Conservation (phyloP, 176 grass and related monocot species). For the Tillandsia leiboldiana region DNA sequence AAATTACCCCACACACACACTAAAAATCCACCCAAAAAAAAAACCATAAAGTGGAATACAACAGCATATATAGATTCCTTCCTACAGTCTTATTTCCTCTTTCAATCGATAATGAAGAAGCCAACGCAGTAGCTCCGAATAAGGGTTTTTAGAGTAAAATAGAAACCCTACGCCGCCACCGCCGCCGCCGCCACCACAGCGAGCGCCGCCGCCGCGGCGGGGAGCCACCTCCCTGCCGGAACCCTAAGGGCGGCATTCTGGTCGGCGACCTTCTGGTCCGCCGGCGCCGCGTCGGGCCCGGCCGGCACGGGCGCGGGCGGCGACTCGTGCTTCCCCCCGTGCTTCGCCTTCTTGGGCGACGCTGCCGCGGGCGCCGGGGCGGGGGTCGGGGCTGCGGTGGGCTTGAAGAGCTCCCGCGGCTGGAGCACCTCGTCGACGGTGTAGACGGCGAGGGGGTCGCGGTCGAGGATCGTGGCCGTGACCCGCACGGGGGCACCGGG, state of each 20-base stretch:
- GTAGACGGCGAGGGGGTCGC: conserved; percentile 54
- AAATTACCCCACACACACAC: not conserved
- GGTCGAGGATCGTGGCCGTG: conserved; percentile 34
- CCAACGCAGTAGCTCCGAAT: not conserved
- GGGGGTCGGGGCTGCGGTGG: conserved; percentile 21
- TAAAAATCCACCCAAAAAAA: not conserved
- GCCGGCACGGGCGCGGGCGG: conserved; percentile 43
- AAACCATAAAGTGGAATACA: not conserved
- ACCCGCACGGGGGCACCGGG: conserved; percentile 25
- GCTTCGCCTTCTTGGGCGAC: conserved; percentile 30
- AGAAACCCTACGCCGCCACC: conserved; percentile 6
- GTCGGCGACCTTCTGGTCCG: conserved; percentile 28
- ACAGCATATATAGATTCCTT: not conserved
- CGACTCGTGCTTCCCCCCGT: conserved; percentile 7
- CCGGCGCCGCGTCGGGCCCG: conserved; percentile 9
- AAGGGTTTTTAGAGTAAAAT: not conserved
- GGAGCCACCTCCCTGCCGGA: not conserved
- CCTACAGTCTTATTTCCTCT: not conserved
- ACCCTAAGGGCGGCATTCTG: conserved; percentile 7
- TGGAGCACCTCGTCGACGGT: conserved; percentile 49
- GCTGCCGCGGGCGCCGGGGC: conserved; percentile 8
- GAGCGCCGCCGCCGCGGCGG: not conserved
- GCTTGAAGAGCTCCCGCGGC: conserved; percentile 68
- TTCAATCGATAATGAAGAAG: not conserved
- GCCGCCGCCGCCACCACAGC: conserved; percentile 8